phyloP scores from a whole-genome alignment of 2,329 filamentous ascomycete species.

The Colletotrichum gigasporum region DNA sequence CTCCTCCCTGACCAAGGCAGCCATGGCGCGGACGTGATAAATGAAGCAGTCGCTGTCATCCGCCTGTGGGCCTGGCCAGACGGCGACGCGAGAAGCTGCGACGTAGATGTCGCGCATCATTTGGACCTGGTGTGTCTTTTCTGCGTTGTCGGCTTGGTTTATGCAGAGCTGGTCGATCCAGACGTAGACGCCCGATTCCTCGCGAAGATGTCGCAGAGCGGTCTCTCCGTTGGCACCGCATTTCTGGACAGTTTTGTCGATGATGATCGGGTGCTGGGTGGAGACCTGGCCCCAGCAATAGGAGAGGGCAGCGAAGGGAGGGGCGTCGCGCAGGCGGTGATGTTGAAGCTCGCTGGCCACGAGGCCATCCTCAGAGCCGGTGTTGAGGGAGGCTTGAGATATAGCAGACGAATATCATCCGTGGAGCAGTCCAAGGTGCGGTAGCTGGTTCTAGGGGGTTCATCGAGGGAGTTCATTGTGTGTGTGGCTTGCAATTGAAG shows the following conservation, averaged over 20 bases:
- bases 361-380: background rate
- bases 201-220: constrained; percentile 11
- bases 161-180: constrained; percentile 23
- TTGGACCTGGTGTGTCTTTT: constrained; percentile 18
- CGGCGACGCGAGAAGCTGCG: constrained; percentile 8
- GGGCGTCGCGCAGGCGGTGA: background rate
- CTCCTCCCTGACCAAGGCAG: background rate
- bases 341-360: background rate
- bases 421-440: background rate
- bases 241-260: background rate
- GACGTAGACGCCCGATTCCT: background rate
- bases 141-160: constrained; percentile 6
- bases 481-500: no score
- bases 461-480: background rate
- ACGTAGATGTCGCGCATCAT: constrained; percentile 18
- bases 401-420: constrained; percentile 7
- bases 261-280: background rate
- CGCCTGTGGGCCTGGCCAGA: constrained; percentile 2
- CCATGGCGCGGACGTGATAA: background rate
- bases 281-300: constrained; percentile 3
- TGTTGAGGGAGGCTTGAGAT: background rate
- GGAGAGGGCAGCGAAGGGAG: background rate
- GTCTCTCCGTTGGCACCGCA: background rate
- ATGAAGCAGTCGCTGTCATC: background rate
- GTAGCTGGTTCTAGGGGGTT: background rate